Evolutionary conservation across 2,329 filamentous ascomycete species (phyloP), one percentile per base, ranked within the genome.

Genomic region (Colletotrichum costaricense): DNA sequence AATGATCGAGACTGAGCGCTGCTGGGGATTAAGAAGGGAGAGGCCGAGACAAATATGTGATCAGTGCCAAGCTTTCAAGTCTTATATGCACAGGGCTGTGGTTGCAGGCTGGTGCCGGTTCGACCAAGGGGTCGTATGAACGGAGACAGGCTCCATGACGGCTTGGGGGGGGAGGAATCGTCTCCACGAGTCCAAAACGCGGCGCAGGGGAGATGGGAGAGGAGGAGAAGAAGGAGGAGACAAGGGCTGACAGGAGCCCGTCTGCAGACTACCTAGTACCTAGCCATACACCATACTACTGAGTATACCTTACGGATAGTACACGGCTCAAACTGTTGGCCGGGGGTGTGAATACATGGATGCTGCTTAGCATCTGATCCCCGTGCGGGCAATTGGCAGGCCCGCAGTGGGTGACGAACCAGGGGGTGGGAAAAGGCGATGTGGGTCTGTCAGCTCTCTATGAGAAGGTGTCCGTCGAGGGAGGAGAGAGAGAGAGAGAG

Each of bases 111-210:
- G 59, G 62, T 65, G 60, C 70, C 67, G 60, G 66, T 54, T 65
- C 59, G 28, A 28, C 35, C 67, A 66, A 67, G 76, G 73, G 76
- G 75, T 74, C 63, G 74, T 66, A 66, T 64, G 70, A 64, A 74
- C 64, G 57, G 62, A 63, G 73, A 76, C 78, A 78, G 76, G 56
- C 70, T 75, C 70, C 69, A 73, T 63, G 70, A 54, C n/a, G 28
- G 63, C 74, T 72, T 52, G 42, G 66, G 73, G 72, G 76, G 76
- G 73, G 64, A 75, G 70, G 68, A 68, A 69, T 75, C 76, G 79
- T 81, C 83, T 79, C 82, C 82, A 83, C 80, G 81, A 78, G 81
- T 80, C 78, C 82, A 81, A 84, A 85, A 84, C 84, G 76, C 78
- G 78, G 78, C 73, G 81, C 80, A 80, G 78, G 82, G 79, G 76